Evolutionary conservation across 208 protist species (phyloP).

Genomic region (Crithidia sp.): DNA sequence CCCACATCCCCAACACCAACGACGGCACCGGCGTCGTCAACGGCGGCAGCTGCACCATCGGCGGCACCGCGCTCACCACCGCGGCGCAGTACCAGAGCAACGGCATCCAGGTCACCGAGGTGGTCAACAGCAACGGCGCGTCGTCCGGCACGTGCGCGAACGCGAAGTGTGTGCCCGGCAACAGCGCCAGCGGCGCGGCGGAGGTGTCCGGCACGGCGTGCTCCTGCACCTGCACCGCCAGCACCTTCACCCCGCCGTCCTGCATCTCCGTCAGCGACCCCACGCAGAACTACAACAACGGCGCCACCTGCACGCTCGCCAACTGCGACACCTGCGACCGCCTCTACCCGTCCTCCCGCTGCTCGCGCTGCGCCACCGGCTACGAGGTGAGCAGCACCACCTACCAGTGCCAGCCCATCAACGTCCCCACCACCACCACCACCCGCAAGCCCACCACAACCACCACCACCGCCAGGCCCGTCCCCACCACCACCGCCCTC

Average conservation of each 20-base stretch:
- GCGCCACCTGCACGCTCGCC: no score
- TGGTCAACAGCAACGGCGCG: slow-evolving; percentile 10
- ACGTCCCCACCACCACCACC: no score
- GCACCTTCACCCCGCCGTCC: not conserved
- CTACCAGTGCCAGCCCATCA: no score
- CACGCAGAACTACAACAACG: not conserved
- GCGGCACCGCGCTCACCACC: not conserved
- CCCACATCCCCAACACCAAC: not conserved
- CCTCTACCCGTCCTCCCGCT: no score
- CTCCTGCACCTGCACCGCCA: slow-evolving; percentile 18
- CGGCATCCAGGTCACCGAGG: not conserved
- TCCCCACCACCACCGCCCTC: no score
- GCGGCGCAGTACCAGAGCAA: not conserved
- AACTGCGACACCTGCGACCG: no score
- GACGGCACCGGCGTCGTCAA: no score
- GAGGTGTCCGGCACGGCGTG: not conserved
- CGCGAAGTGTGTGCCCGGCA: slow-evolving; percentile 18
- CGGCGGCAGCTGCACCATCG: slow-evolving; percentile 5
- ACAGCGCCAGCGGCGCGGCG: not conserved
- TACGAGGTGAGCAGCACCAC: no score
- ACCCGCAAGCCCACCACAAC: no score
- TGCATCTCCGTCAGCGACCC: not conserved
- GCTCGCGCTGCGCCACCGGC: no score
- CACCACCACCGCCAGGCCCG: no score
- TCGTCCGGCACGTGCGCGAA: slow-evolving; percentile 11